Conservation (phyloP, 257 asterid species). For the Knoxia roxburghii region DNA sequence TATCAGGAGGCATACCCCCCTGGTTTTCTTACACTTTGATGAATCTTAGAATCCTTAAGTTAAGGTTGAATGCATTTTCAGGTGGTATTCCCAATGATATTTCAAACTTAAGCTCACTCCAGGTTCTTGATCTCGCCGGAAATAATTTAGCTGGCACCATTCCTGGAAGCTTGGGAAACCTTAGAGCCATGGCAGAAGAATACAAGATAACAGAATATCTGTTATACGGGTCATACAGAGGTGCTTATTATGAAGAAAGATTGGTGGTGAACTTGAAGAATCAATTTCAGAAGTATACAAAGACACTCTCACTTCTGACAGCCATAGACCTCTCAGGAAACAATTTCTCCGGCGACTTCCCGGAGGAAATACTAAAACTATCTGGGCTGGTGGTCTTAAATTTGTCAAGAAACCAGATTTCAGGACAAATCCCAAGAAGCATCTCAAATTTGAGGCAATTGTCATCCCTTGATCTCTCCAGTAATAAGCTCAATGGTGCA, state of each 20-base stretch:
- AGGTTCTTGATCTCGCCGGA: constrained; percentile 46
- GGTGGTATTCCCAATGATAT: constrained; percentile 29
- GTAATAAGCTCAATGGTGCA: constrained; percentile 32
- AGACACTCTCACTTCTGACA: constrained; percentile 49
- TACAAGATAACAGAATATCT: constrained; percentile 25
- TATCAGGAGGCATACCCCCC: constrained; percentile 31
- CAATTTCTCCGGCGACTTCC: constrained; percentile 39
- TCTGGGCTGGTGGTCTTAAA: constrained; percentile 35
- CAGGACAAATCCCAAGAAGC: constrained; percentile 40
- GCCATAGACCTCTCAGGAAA: constrained; percentile 45
- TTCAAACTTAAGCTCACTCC: constrained; percentile 35
- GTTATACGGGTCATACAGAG: constrained; percentile 37
- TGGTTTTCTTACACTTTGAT: constrained; percentile 32
- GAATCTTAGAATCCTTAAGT: constrained; percentile 36
- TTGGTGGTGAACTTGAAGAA: constrained; percentile 37
- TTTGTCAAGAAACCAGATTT: constrained; percentile 43
- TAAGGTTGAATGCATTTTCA: constrained; percentile 33
- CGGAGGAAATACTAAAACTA: constrained; percentile 30
- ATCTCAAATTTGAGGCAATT: constrained; percentile 35
- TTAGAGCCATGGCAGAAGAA: constrained; percentile 37
- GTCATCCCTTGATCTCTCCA: constrained; percentile 47
- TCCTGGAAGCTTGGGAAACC: constrained; percentile 33
- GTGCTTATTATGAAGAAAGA: constrained; percentile 37
- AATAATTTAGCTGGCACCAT: constrained; percentile 35
- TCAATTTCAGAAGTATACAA: constrained; percentile 36